These are phyloP conservation scores for Lecanicillium sp. DNA, from an alignment of 2,329 filamentous ascomycete genomes.

Conservation along the genomic window DNA sequence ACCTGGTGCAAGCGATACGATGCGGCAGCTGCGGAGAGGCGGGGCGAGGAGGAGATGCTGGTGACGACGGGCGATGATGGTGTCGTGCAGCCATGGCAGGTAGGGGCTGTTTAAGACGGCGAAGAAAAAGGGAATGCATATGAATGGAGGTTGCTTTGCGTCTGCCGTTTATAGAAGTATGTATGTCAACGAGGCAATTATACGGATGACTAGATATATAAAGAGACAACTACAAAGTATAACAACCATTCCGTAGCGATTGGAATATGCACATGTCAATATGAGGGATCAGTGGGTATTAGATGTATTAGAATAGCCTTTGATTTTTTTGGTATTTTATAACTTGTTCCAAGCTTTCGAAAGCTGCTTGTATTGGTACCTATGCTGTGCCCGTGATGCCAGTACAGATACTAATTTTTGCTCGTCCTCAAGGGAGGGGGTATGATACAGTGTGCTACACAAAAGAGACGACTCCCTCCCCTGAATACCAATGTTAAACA, in stretches of 20 bases:
- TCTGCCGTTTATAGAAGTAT: background rate
- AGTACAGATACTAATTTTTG: constrained; percentile 14
- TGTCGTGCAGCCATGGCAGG: constrained; percentile 72
- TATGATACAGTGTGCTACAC: constrained; percentile 26
- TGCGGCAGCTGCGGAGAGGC: constrained; percentile 43
- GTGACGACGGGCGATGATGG: constrained; percentile 92
- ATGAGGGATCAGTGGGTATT: too few relatives aligned
- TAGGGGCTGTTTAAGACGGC: constrained; percentile 22
- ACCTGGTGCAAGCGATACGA: constrained; percentile 80
- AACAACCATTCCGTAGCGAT: too few relatives aligned
- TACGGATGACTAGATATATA: constrained; percentile 9
- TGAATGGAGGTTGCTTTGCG: too few relatives aligned
- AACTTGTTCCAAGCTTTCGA: background rate
- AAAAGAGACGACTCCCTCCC: constrained; percentile 18
- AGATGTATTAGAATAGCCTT: constrained; percentile 6
- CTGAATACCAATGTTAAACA: constrained; percentile 11
- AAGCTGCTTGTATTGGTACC: constrained; percentile 14
- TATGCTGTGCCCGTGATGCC: constrained; percentile 14
- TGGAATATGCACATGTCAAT: too few relatives aligned
- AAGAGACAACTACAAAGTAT: too few relatives aligned
- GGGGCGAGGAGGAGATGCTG: constrained; percentile 68
- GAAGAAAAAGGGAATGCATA: too few relatives aligned
- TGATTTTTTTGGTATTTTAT: too few relatives aligned
- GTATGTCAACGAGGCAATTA: background rate
- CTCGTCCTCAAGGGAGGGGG: constrained; percentile 18